Evolutionary conservation across 352 stramenopile species (phyloP), one percentile per base, ranked within the genome.

Genomic region (Pythium utonaiense): DNA sequence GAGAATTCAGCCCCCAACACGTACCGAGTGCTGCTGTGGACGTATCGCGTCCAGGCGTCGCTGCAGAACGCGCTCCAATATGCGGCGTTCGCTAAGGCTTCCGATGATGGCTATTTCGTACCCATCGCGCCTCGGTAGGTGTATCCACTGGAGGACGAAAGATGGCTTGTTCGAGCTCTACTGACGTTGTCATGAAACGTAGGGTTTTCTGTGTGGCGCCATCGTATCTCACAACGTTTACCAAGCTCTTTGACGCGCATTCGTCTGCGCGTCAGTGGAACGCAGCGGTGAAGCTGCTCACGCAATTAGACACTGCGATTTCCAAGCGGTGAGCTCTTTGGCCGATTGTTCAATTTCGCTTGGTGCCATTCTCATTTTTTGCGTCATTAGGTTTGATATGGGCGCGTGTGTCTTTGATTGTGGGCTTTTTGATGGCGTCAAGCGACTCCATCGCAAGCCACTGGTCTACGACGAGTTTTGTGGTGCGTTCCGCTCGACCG

Each of bases 391-490:
- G 34, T 95, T 93, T 61, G 82, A 88, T 28, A 78, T 77, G 48
- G 81, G 83, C 7, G 86, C 86, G 17, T 95, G 86, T 47, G 72
- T 95, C 2, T 91, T 95, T 65, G 86, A 95, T 62, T 95, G 86
- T 42, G 86, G 86, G 2, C 67, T 95, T 17, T 91, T 95, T 58
- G 84, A 95, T 33, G 86, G 83, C 8, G 73, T 95, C 49, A 92
- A 93, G 64, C 73, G 80, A 3, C 68, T 87, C 57, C 84, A 93
- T 48, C 80, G 90, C 67, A 93, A 93, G 51, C 64, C 83, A 16
- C 68, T 95, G 6, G 80, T 89, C 3, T 89, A 86, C 62, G 86
- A 95, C 33, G 86, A 91, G 25, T 95, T 95, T 71, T 93, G 82
- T 41, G 86, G 86, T 95, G 72, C 16, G 77, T 57, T 6, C 3